Conservation (phyloP, 345 rosid species). For the Conringia planisiliqua region DNA sequence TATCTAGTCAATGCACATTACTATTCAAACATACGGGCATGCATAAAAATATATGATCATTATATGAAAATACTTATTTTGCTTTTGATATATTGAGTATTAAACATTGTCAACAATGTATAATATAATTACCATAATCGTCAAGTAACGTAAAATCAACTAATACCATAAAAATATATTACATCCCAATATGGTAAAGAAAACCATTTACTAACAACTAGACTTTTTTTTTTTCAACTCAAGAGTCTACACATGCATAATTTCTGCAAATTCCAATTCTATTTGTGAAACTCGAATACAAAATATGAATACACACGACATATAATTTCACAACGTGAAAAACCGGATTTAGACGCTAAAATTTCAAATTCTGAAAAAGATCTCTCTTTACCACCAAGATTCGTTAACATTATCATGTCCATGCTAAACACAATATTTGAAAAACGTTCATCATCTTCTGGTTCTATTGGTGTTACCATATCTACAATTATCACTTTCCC, state of each 20-base stretch:
- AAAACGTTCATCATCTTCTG: background rate
- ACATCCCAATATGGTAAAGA: too few species aligned
- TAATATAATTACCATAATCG: too few species aligned
- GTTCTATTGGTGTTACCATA: slow-evolving; percentile 11
- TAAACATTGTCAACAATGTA: too few species aligned
- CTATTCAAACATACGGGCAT: too few species aligned
- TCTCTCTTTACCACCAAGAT: slow-evolving; percentile 45
- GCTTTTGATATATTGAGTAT: too few species aligned
- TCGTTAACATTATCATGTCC: slow-evolving; percentile 42
- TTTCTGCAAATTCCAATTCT: background rate
- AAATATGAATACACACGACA: background rate
- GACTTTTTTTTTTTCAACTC: too few species aligned
- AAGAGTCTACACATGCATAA: background rate
- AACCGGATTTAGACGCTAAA: slow-evolving; percentile 27
- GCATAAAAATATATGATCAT: too few species aligned
- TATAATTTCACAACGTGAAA: background rate
- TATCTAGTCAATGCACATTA: too few species aligned
- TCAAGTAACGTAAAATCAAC: too few species aligned
- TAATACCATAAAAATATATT: too few species aligned
- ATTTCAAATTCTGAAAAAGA: slow-evolving; percentile 28
- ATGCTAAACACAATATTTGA: slow-evolving; percentile 25
- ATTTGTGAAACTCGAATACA: slow-evolving; percentile 17
- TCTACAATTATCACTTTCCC: slow-evolving; percentile 45
- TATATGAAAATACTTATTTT: too few species aligned
- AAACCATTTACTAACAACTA: too few species aligned